Conservation (phyloP, 2,329 filamentous ascomycete genomes). For the Torrubiella hemipterigena region DNA sequence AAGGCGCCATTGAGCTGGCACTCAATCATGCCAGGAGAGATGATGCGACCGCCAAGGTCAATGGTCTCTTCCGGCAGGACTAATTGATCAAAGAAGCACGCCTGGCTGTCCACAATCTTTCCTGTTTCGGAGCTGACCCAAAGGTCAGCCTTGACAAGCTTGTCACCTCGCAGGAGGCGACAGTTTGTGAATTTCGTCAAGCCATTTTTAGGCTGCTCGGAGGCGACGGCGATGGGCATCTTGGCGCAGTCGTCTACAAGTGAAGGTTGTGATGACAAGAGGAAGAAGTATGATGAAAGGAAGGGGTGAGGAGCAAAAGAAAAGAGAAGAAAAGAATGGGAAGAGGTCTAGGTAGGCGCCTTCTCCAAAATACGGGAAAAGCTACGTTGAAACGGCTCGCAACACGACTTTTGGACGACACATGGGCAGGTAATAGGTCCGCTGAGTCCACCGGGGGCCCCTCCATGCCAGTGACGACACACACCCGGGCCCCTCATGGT, state of each 20-base stretch:
- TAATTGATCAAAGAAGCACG: slow-evolving; percentile 55
- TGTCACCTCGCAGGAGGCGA: slow-evolving; percentile 55
- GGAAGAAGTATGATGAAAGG: neutral
- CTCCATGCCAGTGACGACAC: too few relatives aligned
- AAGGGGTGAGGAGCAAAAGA: neutral
- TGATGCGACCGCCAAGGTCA: slow-evolving; percentile 70
- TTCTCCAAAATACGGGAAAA: neutral
- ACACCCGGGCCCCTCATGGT: too few relatives aligned
- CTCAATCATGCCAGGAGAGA: slow-evolving; percentile 81
- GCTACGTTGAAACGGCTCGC: neutral
- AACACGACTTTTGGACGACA: neutral
- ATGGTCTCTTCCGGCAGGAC: slow-evolving; percentile 61
- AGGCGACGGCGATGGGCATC: slow-evolving; percentile 37
- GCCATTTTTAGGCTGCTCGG: slow-evolving; percentile 27
- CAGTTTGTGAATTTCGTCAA: slow-evolving; percentile 90
- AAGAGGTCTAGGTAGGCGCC: too few relatives aligned
- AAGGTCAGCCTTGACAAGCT: slow-evolving; percentile 65
- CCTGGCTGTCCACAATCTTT: slow-evolving; percentile 64
- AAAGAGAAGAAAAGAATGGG: too few relatives aligned
- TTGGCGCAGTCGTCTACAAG: slow-evolving; percentile 8
- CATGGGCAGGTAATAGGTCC: too few relatives aligned
- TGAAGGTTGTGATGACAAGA: slow-evolving; percentile 11
- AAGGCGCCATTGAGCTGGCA: slow-evolving; percentile 87
- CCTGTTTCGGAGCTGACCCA: slow-evolving; percentile 77
- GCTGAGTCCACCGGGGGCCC: too few relatives aligned